phyloP scores from a whole-genome alignment of 257 asterid species.

The Dorcoceras hygrometricum region DNA sequence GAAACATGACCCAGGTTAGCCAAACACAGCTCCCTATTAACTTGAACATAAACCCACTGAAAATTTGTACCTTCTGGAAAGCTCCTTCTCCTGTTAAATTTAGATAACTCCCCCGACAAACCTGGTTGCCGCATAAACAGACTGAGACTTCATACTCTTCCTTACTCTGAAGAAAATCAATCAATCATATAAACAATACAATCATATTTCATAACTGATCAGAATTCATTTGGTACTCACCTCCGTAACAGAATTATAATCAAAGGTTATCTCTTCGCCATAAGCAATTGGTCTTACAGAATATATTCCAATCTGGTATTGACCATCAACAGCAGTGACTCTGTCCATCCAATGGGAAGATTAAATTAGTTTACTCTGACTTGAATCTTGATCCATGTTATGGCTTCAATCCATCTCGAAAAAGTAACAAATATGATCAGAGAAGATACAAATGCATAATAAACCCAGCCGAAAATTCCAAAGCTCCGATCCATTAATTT shows the following conservation, averaged over 20 bases:
- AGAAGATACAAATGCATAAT: neutral
- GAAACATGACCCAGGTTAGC: slow-evolving; percentile 11
- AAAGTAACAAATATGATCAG: slow-evolving; percentile 5
- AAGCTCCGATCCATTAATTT: too few relatives aligned
- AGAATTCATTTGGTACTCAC: slow-evolving; percentile 44
- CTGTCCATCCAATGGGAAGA: slow-evolving; percentile 42
- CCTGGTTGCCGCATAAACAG: slow-evolving; percentile 97
- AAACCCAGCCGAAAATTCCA: slow-evolving; percentile 5
- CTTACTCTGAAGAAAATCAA: slow-evolving; percentile 69
- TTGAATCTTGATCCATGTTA: neutral
- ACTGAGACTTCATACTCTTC: slow-evolving; percentile 99
- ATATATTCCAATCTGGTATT: slow-evolving; percentile 95
- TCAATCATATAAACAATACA: slow-evolving; percentile 18
- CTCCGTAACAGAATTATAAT: slow-evolving; percentile 98
- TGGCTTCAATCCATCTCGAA: neutral
- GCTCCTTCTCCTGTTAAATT: slow-evolving; percentile 98
- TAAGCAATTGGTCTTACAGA: slow-evolving; percentile 84
- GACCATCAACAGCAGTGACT: slow-evolving; percentile 99
- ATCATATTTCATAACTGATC: slow-evolving; percentile 4
- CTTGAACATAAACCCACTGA: slow-evolving; percentile 9
- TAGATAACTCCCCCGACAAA: slow-evolving; percentile 96
- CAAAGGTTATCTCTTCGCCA: slow-evolving; percentile 97
- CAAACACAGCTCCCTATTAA: neutral
- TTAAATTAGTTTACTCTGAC: slow-evolving; percentile 15
- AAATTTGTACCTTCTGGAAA: slow-evolving; percentile 66